Evolutionary conservation across 495 filamentous ascomycete genomes (phyloP).

Genomic region (Annulohypoxylon nitens): DNA sequence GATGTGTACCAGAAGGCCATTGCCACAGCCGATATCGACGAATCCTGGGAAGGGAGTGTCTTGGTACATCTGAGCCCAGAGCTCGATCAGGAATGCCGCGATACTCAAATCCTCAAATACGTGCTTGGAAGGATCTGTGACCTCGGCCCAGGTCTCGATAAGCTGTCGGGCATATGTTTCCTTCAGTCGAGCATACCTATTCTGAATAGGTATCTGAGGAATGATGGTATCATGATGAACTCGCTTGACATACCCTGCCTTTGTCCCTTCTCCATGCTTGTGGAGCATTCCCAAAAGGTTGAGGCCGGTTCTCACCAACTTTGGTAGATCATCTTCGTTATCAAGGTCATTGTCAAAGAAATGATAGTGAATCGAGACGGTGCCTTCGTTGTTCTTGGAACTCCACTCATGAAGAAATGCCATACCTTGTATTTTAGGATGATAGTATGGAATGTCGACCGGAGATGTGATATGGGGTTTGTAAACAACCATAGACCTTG

Average conservation of each 20-base stretch:
- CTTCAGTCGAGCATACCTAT: constrained; percentile 87
- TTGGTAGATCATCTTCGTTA: constrained; percentile 56
- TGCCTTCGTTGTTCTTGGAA: constrained; percentile 55
- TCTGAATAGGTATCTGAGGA: constrained; percentile 78
- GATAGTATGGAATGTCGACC: constrained; percentile 84
- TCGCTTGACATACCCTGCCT: constrained; percentile 75
- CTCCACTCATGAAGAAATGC: constrained; percentile 78
- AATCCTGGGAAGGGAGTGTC: constrained; percentile 80
- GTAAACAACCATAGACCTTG: constrained; percentile 76
- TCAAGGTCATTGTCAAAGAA: constrained; percentile 70
- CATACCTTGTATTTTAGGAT: constrained; percentile 78
- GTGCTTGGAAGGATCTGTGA: constrained; percentile 89
- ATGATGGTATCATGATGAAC: constrained; percentile 83
- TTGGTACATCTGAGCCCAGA: constrained; percentile 89
- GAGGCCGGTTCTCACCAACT: constrained; percentile 77
- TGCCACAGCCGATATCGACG: constrained; percentile 95
- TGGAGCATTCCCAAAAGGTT: constrained; percentile 77
- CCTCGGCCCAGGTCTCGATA: constrained; percentile 80
- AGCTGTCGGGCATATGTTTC: constrained; percentile 76
- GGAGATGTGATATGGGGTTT: constrained; percentile 75
- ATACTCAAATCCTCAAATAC: constrained; percentile 96
- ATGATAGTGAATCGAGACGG: constrained; percentile 75
- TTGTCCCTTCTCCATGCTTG: constrained; percentile 77
- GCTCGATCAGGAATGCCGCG: constrained; percentile 91
- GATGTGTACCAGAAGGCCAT: constrained; percentile 91